Evolutionary conservation across 257 asterid genomes (phyloP).

Genomic region (Solanum neorickii): DNA sequence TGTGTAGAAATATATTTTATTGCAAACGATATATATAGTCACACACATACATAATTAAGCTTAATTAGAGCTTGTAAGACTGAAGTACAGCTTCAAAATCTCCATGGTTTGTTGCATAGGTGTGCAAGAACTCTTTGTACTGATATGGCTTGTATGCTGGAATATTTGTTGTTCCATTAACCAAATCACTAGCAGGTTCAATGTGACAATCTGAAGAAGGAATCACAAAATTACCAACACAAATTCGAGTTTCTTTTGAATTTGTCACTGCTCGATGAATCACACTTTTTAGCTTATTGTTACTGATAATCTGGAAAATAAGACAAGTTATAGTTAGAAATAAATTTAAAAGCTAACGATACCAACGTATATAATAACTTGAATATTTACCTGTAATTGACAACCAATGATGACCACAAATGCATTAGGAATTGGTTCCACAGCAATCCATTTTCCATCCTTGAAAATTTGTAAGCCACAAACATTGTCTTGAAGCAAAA

Average conservation of each 20-base stretch:
- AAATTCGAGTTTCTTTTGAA: constrained; percentile 22
- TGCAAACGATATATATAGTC: neutral
- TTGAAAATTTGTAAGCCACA: constrained; percentile 18
- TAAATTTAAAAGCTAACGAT: neutral
- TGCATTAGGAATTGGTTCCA: constrained; percentile 38
- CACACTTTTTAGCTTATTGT: constrained; percentile 31
- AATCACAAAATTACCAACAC: constrained; percentile 32
- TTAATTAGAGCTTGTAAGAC: constrained; percentile 16
- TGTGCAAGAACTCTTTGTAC: constrained; percentile 31
- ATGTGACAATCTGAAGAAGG: constrained; percentile 35
- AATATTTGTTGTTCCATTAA: neutral
- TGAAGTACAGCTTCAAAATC: constrained; percentile 18
- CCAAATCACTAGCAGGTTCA: constrained; percentile 23
- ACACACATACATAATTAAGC: neutral
- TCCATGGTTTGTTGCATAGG: constrained; percentile 5
- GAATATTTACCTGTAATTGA: constrained; percentile 1
- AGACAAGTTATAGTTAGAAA: neutral
- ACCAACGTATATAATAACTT: neutral
- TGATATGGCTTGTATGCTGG: constrained; percentile 17
- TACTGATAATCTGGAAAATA: constrained; percentile 35
- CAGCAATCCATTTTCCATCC: constrained; percentile 44
- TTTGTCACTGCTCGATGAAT: constrained; percentile 48
- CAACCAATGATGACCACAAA: constrained; percentile 10
- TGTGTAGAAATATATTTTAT: neutral
- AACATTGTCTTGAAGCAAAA: constrained; percentile 35